phyloP scores from a whole-genome alignment of 2,329 filamentous ascomycete species.

The Fusarium burgessii region DNA sequence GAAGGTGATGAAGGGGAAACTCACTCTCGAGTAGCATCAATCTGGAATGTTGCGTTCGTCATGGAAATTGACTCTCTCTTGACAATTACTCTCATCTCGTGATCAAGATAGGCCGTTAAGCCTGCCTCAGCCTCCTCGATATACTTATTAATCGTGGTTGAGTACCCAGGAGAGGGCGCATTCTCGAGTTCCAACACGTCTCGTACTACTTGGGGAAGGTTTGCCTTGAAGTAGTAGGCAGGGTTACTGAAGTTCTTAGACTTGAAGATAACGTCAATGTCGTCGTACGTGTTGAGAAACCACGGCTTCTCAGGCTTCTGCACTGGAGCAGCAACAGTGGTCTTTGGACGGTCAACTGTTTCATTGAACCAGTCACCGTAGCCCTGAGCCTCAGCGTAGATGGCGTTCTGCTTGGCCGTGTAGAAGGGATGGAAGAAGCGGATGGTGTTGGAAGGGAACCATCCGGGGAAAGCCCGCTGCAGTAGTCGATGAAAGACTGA shows the following conservation, averaged over 20 bases:
- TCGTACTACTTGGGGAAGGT: neutral
- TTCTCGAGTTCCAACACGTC: neutral
- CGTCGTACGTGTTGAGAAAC: neutral
- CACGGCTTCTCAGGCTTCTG: neutral
- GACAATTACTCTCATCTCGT: neutral
- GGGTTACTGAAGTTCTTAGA: neutral
- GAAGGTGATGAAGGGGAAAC: neutral
- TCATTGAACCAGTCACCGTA: conserved; percentile 7
- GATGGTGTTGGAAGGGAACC: conserved; percentile 34
- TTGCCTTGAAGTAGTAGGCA: neutral
- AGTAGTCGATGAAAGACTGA: conserved; percentile 40
- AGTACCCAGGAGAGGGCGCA: accelerated
- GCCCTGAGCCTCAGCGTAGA: conserved; percentile 25
- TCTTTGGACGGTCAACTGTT: neutral
- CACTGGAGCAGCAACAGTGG: neutral
- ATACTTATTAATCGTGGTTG: neutral
- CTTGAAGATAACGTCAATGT: neutral
- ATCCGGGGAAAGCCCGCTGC: conserved; percentile 41
- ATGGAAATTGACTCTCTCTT: conserved; percentile 5
- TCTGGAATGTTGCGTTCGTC: conserved; percentile 17
- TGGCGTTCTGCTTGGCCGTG: conserved; percentile 31
- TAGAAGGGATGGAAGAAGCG: conserved; percentile 44
- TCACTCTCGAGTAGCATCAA: conserved; percentile 36
- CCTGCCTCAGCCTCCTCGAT: neutral
- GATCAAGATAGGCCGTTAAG: neutral